Conservation (phyloP, 306 rosid genomes). For the Abrus pulchellus region DNA sequence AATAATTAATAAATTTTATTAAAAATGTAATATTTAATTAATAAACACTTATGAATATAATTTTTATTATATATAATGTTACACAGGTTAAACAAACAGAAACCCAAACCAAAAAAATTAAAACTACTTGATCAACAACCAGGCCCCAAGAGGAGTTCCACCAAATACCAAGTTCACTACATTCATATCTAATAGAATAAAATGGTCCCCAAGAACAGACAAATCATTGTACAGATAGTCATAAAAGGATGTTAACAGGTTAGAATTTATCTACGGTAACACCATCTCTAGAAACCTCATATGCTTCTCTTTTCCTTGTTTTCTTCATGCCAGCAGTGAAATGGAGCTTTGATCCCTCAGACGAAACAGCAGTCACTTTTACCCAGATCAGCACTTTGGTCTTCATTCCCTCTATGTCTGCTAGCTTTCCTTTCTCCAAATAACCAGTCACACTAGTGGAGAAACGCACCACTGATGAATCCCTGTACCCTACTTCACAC, state of each 20-base stretch:
- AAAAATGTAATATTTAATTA: too few species aligned
- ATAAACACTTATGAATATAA: too few species aligned
- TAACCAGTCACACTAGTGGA: constrained; percentile 74
- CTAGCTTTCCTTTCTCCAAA: constrained; percentile 91
- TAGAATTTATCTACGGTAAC: constrained; percentile 75
- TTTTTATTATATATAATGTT: too few species aligned
- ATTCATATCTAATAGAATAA: constrained; percentile 35
- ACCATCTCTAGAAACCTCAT: constrained; percentile 89
- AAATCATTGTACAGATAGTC: constrained; percentile 28
- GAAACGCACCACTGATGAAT: constrained; percentile 86
- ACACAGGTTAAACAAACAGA: too few species aligned
- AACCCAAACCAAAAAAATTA: not conserved
- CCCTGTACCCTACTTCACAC: constrained; percentile 90
- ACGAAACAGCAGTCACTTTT: constrained; percentile 76
- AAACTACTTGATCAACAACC: not conserved
- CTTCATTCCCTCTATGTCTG: constrained; percentile 88
- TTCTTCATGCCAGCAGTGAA: constrained; percentile 92
- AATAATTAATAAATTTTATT: too few species aligned
- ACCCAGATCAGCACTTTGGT: constrained; percentile 95
- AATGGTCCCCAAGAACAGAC: constrained; percentile 34
- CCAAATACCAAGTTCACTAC: constrained; percentile 30
- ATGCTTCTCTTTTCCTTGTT: constrained; percentile 86
- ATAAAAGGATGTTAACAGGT: constrained; percentile 33
- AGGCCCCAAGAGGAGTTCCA: constrained; percentile 19
- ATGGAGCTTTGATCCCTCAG: constrained; percentile 81